phyloP scores from a whole-genome alignment of 2,329 filamentous ascomycete species.

The Phaeosphaeriaceae sp. region DNA sequence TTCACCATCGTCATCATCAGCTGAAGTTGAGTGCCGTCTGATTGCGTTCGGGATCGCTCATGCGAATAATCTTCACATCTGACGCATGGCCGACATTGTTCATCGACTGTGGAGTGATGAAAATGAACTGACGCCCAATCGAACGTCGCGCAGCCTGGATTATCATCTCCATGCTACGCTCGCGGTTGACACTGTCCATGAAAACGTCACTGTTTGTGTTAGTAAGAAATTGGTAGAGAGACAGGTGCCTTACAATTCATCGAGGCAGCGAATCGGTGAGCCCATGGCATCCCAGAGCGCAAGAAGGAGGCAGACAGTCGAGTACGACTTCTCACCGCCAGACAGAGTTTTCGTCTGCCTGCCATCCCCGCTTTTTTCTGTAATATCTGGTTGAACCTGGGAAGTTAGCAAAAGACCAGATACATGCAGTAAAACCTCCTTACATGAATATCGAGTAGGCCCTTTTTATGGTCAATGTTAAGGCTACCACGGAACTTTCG shows the following conservation, averaged over 20 bases:
- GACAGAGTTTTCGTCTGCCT: slow-evolving; percentile 91
- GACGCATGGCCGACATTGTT: slow-evolving; percentile 51
- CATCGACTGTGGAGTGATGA: slow-evolving; percentile 94
- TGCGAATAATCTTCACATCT: slow-evolving; percentile 81
- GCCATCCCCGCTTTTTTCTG: slow-evolving; percentile 70
- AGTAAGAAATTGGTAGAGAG: slow-evolving; percentile 14
- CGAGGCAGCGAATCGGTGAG: slow-evolving; percentile 88
- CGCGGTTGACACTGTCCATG: slow-evolving; percentile 97
- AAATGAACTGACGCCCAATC: slow-evolving; percentile 90
- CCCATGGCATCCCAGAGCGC: slow-evolving; percentile 99
- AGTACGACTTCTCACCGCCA: slow-evolving; percentile 97
- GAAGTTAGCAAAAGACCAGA: slow-evolving; percentile 5
- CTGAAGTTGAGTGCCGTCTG: slow-evolving; percentile 52
- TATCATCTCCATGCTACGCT: slow-evolving; percentile 92
- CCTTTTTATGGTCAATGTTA: slow-evolving; percentile 75
- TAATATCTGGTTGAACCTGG: slow-evolving; percentile 69
- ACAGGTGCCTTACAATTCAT: slow-evolving; percentile 74
- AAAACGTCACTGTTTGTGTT: slow-evolving; percentile 74
- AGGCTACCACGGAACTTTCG: slow-evolving; percentile 86
- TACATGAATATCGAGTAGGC: slow-evolving; percentile 78
- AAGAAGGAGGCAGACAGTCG: slow-evolving; percentile 90
- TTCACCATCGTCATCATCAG: slow-evolving; percentile 8
- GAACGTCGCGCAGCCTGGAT: slow-evolving; percentile 84
- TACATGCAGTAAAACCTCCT: background rate
- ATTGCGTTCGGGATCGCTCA: slow-evolving; percentile 60